A percentile compares a stretch with the other conserved stretches of the same genome.
Evolutionary conservation across 2,329 filamentous ascomycete species (phyloP).

Genomic region (Phaeosphaeriaceae sp.): DNA sequence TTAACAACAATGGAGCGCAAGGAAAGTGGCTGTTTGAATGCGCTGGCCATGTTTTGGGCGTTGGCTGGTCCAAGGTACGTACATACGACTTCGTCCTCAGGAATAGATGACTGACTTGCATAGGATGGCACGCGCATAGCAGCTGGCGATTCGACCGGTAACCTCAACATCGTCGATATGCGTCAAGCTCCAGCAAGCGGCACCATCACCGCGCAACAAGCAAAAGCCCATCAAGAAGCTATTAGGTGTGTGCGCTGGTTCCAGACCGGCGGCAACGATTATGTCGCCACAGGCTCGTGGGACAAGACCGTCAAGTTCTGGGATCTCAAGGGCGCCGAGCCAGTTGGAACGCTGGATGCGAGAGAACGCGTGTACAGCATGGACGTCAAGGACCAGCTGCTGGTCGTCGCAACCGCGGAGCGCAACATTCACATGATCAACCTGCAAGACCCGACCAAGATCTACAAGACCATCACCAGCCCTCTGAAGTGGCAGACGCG

Average conservation of each 20-base stretch:
- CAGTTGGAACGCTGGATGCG: conserved; percentile 70
- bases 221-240: conserved; percentile 76
- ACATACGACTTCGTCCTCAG: neutral
- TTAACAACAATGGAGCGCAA: conserved; percentile 80
- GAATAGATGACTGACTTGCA: conserved; percentile 19
- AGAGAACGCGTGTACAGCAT: conserved; percentile 88
- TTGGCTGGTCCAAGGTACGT: conserved; percentile 86
- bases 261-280: conserved; percentile 68
- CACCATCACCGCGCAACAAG: conserved; percentile 60
- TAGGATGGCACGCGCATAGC: conserved; percentile 91
- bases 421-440: conserved; percentile 96
- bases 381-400: conserved; percentile 85
- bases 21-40: conserved; percentile 88
- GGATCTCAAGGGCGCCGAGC: conserved; percentile 72
- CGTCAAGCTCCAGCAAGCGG: conserved; percentile 50
- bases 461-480: conserved; percentile 96
- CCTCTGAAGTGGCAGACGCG: conserved; percentile 98
- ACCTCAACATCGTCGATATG: conserved; percentile 86
- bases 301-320: conserved; percentile 92
- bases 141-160: conserved; percentile 89
- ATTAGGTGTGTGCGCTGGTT: conserved; percentile 77
- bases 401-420: conserved; percentile 92
- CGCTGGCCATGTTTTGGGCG: conserved; percentile 78
- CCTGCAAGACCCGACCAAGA: conserved; percentile 82
- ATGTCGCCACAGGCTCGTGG: conserved; percentile 92